Conservation (phyloP, 169 alveolate species). For the Eimeria brunetti region DNA sequence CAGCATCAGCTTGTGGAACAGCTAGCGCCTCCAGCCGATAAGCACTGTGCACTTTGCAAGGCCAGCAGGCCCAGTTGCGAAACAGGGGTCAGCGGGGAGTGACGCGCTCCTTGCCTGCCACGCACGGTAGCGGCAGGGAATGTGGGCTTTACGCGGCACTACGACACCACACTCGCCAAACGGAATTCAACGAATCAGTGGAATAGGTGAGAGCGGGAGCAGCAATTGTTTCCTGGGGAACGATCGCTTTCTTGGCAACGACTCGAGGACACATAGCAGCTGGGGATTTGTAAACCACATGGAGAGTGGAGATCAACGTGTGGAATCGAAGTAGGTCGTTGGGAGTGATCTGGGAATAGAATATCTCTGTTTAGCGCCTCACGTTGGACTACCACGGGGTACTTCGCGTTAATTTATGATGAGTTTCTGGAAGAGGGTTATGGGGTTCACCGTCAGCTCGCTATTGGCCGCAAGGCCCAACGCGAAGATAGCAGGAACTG, state of each 20-base stretch:
- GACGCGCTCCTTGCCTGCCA: neutral
- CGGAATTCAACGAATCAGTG: neutral
- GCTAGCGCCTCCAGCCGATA: neutral
- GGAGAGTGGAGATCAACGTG: neutral
- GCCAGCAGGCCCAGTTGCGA: neutral
- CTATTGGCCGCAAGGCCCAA: conserved; percentile 77
- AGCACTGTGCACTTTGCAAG: neutral
- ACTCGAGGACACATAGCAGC: neutral
- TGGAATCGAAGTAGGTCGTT: neutral
- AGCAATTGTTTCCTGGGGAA: neutral
- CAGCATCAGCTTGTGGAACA: neutral
- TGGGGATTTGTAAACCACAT: neutral
- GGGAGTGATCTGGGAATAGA: neutral
- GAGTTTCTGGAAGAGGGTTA: conserved; percentile 71
- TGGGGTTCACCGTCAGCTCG: conserved; percentile 80
- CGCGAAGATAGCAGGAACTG: conserved; percentile 74
- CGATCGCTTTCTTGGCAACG: neutral
- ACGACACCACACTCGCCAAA: neutral
- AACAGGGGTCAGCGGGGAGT: neutral
- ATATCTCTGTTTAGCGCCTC: neutral
- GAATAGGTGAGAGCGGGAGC: no score
- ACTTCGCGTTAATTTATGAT: conserved; percentile 53
- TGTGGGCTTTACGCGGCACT: neutral
- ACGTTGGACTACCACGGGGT: neutral
- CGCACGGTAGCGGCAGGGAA: neutral